phyloP scores from a whole-genome alignment of 352 stramenopile species.

The Globisporangium radiosum region DNA sequence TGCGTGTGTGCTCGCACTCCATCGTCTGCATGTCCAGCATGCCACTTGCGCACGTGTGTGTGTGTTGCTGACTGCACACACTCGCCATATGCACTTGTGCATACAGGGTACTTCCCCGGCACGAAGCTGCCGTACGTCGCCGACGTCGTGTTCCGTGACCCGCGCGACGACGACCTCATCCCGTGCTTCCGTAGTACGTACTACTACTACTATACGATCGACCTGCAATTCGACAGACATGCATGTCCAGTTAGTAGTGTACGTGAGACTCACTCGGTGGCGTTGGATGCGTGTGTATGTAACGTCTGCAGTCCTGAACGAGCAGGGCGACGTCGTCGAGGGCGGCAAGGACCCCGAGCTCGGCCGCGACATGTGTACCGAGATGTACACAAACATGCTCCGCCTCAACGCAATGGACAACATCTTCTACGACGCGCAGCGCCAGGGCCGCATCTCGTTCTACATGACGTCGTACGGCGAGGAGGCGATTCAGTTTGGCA shows the following conservation, averaged over 20 bases:
- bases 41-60: background rate
- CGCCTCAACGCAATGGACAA: constrained; percentile 94
- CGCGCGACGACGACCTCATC: constrained; percentile 73
- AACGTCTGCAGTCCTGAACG: constrained; percentile 64
- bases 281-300: no score
- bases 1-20: constrained; percentile 1
- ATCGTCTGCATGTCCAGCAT: background rate
- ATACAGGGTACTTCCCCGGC: constrained; percentile 63
- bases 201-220: constrained; percentile 4
- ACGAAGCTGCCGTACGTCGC: constrained; percentile 86
- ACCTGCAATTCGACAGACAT: background rate
- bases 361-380: constrained; percentile 61
- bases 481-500: constrained; percentile 95
- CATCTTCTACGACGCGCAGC: constrained; percentile 95
- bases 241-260: background rate
- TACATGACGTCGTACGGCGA: constrained; percentile 94
- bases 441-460: constrained; percentile 97
- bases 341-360: constrained; percentile 71
- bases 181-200: constrained; percentile 88
- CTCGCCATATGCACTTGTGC: background rate
- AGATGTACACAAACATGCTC: constrained; percentile 87
- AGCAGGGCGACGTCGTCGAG: constrained; percentile 71
- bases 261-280: constrained; percentile 8
- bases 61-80: background rate
- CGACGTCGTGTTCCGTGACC: constrained; percentile 84